Evolutionary conservation across 139 green algal genomes (phyloP), one percentile per base, ranked within the genome.

Genomic region (Chlorella vulgaris): DNA sequence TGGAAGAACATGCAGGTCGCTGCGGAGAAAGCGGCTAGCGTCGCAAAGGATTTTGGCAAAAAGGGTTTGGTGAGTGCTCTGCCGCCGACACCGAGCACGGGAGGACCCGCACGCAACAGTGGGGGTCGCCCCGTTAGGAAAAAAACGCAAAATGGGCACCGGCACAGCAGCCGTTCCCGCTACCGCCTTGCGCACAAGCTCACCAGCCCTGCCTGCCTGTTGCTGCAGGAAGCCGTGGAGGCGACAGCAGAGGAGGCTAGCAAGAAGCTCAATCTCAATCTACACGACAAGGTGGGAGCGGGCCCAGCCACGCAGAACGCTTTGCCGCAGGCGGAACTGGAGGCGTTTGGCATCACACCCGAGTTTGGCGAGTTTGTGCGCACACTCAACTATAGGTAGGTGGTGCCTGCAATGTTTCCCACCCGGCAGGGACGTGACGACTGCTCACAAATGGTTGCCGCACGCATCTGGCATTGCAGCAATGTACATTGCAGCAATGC

Each of bases 361-460:
- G 88, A 89, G 15, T 91, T 92, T 61, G 62, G 76, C 36, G 82
- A 90, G 33, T 92, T 91, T 66, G 81, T 94, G 15, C 42, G 77
- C 28, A 86, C 69, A 6, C 74, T 95, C 42, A 90, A 89, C 43
- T 94, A 91, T 84, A 88, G 75, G 71, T 85, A 89, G 75, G 2
- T 91, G n/a, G n/a, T n/a, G n/a, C n/a, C n/a, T n/a, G n/a, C n/a
- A n/a, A n/a, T n/a, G n/a, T n/a, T n/a, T n/a, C n/a, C n/a, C n/a
- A n/a, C n/a, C n/a, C n/a, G n/a, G n/a, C n/a, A n/a, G n/a, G n/a
- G n/a, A n/a, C n/a, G n/a, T n/a, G n/a, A n/a, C n/a, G n/a, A n/a
- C n/a, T 73, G 42, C 7, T 75, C 7, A 38, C 3, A 63, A 26
- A 21, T n/a, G n/a, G n/a, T n/a, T n/a, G n/a, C n/a, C n/a, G n/a